Base-by-base conservation (phyloP, 768 basidiomycete genomes). In the Boletus rubescentipes region DNA sequence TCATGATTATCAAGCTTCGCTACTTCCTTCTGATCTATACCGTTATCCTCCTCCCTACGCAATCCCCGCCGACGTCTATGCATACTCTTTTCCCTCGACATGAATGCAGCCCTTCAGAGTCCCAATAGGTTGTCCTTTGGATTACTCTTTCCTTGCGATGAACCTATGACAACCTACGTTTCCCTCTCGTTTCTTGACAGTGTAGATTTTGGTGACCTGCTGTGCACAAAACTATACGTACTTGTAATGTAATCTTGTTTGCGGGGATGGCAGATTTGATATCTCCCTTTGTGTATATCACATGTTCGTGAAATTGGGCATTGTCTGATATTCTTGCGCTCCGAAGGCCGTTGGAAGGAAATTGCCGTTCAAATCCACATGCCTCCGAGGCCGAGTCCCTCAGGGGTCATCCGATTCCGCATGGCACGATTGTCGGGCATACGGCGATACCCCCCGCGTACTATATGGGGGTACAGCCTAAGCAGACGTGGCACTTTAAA, bases 161-260 rank as follows among this genome's bases (percentile, higher is more conserved):
- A 38, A 52, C 7, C 29, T 37, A 53, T 14, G 9, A 57, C 51
- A 54, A 32, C 36, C 61, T 57, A 44, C 15, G 29, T 15, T 52
- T 39, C 26, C 16, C 18, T 29, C 18, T 42, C 29, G 3, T 32
- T 44, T 34, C 18, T 46, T 39, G 29, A 37, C 20, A 20, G 18
- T 53, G 21, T 42, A 52, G 11, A 41, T 26, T 40, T 23, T 29
- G 29, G 9, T 34, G 31, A 30, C 16, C 32, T 34, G 5, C 18
- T 41, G 43, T 26, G 16, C 51, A 6, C 44, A 29, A 38, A 26
- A 7, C 46, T 20, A 30, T 29, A 36, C 16, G 16, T 42, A 47
- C 31, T 26, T 26, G 32, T 41, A 46, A 44, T 54, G 30, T 49
- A 53, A 38, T 35, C 2, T 23, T 12, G 18, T 35, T 46, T 44